These are phyloP conservation scores for Lachnellula suecica DNA, from an alignment of 2,329 filamentous ascomycete genomes.

Conservation along the genomic window DNA sequence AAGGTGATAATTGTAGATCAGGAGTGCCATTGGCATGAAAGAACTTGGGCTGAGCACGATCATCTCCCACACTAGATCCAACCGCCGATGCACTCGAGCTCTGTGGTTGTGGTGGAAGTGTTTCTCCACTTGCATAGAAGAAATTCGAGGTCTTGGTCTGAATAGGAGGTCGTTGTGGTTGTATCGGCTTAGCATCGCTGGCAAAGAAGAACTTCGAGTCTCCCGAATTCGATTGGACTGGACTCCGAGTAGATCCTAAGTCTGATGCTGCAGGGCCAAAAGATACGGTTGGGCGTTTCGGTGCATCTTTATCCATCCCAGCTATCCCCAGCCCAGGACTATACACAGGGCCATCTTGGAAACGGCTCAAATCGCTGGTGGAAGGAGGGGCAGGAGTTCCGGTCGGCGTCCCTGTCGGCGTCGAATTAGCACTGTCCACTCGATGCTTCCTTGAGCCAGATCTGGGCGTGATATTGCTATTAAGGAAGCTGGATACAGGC, in stretches of 20 bases:
- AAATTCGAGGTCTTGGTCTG: constrained; percentile 37
- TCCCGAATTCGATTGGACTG: constrained; percentile 18
- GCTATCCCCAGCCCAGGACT: constrained; percentile 23
- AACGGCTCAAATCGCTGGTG: constrained; percentile 32
- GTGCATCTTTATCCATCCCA: constrained; percentile 26
- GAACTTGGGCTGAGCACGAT: constrained; percentile 56
- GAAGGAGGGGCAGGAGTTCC: constrained; percentile 36
- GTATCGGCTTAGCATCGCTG: constrained; percentile 63
- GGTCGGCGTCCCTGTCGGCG: constrained; percentile 61
- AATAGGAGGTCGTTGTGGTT: constrained; percentile 20
- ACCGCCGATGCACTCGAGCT: constrained; percentile 27
- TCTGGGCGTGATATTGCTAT: constrained; percentile 73
- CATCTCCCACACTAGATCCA: constrained; percentile 29
- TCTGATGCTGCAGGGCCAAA: constrained; percentile 42
- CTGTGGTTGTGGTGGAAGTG: constrained; percentile 34
- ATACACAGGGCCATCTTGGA: constrained; percentile 29
- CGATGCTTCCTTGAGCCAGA: constrained; percentile 72
- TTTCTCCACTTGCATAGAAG: constrained; percentile 50
- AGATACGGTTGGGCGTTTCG: constrained; percentile 34
- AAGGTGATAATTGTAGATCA: constrained; percentile 42
- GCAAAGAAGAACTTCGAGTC: constrained; percentile 90
- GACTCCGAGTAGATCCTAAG: constrained; percentile 25
- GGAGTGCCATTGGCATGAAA: constrained; percentile 71
- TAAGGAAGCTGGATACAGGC: constrained; percentile 56
- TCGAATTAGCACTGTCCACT: constrained; percentile 65